A percentile compares a stretch with the other conserved stretches of the same genome.
Evolutionary conservation across 164 flowering plant species (phyloP).

Genomic region (Vitis labrusca): DNA sequence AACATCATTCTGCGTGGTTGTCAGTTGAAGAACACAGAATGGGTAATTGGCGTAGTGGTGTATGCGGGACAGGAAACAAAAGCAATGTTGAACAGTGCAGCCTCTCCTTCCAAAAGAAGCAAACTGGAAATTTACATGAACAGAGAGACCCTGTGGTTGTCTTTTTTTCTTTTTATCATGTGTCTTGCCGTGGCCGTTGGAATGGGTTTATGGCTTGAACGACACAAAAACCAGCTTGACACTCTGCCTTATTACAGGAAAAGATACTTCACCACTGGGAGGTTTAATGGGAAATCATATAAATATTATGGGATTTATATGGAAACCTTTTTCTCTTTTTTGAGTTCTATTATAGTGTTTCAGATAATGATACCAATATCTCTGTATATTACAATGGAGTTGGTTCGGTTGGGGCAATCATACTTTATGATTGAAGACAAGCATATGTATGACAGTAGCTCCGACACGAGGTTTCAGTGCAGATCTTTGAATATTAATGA

Average conservation of each 20-base stretch:
- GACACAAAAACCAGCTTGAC: constrained; percentile 64
- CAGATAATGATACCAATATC: constrained; percentile 98
- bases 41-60: constrained; percentile 86
- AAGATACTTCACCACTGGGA: constrained; percentile 42
- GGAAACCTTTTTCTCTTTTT: constrained; percentile 85
- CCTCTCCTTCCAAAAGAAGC: constrained; percentile 86
- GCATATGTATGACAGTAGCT: constrained; percentile 63
- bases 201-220: constrained; percentile 80
- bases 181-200: constrained; percentile 80
- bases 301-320: constrained; percentile 72
- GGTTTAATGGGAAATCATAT: constrained; percentile 36
- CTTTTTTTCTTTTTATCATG: constrained; percentile 75
- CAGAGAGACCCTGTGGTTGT: constrained; percentile 84
- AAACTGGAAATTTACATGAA: constrained; percentile 83
- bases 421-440: constrained; percentile 90
- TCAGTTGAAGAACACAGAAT: constrained; percentile 87
- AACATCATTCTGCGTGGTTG: constrained; percentile 91
- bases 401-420: constrained; percentile 91
- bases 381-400: constrained; percentile 90
- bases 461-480: constrained; percentile 85
- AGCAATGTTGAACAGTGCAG: constrained; percentile 93
- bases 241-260: constrained; percentile 76
- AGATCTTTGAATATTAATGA: constrained; percentile 92
- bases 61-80: constrained; percentile 97
- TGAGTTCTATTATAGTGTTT: constrained; percentile 88